These are phyloP conservation scores for Leccinum arenicola DNA, from an alignment of 768 basidiomycete genomes.

Conservation along the genomic window DNA sequence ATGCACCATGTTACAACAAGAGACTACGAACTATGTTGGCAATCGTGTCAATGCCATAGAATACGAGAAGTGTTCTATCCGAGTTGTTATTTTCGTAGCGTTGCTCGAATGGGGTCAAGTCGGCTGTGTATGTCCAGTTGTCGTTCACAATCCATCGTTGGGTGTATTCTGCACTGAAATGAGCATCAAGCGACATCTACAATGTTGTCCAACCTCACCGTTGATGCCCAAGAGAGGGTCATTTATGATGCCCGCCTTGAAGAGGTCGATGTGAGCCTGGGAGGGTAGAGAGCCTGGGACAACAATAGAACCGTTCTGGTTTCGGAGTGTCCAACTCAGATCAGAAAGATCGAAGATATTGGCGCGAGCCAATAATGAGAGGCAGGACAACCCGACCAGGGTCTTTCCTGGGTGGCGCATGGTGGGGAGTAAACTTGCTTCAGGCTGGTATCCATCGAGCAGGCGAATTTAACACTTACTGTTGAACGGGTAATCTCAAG, in stretches of 20 bases:
- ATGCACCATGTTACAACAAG: background rate
- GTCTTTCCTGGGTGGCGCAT: background rate
- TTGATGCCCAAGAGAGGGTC: conserved; percentile 54
- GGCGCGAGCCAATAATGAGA: conserved; percentile 17
- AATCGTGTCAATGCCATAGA: conserved; percentile 57
- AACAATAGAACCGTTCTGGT: conserved; percentile 52
- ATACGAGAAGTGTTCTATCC: conserved; percentile 43
- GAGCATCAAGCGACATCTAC: background rate
- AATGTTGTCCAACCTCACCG: conserved; percentile 30
- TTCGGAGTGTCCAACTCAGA: conserved; percentile 51
- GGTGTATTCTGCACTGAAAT: conserved; percentile 41
- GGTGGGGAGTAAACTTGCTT: too few species aligned
- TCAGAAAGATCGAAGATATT: conserved; percentile 42
- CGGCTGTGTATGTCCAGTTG: conserved; percentile 59
- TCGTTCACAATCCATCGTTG: conserved; percentile 55
- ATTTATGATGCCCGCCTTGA: conserved; percentile 50
- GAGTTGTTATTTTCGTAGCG: conserved; percentile 17
- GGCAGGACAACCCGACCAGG: background rate
- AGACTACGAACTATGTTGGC: conserved; percentile 46
- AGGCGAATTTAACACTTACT: too few species aligned
- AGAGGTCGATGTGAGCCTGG: conserved; percentile 52
- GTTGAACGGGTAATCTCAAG: too few species aligned
- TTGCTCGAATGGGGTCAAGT: conserved; percentile 41
- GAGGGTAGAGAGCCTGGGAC: conserved; percentile 51
- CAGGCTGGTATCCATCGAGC: too few species aligned